Evolutionary conservation across 2,329 filamentous ascomycete species (phyloP), one percentile per base, ranked within the genome.

Genomic region (Botrytis porri): DNA sequence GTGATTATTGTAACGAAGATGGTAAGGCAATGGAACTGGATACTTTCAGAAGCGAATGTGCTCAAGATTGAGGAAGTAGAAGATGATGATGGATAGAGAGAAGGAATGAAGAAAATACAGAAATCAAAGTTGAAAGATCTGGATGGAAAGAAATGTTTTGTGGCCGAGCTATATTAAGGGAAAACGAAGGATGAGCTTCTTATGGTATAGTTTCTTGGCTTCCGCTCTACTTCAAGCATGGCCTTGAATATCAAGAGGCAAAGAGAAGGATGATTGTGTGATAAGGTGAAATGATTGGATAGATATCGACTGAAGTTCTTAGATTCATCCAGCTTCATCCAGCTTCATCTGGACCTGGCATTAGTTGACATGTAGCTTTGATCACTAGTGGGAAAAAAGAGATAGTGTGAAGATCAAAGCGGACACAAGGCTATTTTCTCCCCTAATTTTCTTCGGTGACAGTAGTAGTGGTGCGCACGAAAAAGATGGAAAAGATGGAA

Each of bases 331-430:
- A 41, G 35, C 51, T 20, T 20, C 29, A 51, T 35, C 41, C 51
- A 41, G 35, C 51, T 43, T 59, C n/a, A 69, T 32, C 65, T 41
- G 66, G 37, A 59, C 48, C 66, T 69, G 59, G 35, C 37, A 69
- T 43, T 59, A 59, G 35, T 57, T 32, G 48, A 65, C 12, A 22
- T 43, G 8, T 48, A 48, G 63, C 63, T 65, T 51, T 51, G 43
- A 37, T 51, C 1, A 35, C 29, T 10, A 29, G n/a, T 4, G 12
- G 10, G 25, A 51, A 20, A 20, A 20, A 51, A 20, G 25, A 51
- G 54, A n/a, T 57, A 25, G 32, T 25, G 35, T 51, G 43, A 51
- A 51, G 63, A 37, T 22, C 32, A n/a, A 39, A 66, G 63, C 43
- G 32, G 43, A 32, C 29, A 14, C 48, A 4, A 48, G 20, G 29